phyloP scores from a whole-genome alignment of 1,284 basidiomycete species.

The Apiotrichum domesticum region DNA sequence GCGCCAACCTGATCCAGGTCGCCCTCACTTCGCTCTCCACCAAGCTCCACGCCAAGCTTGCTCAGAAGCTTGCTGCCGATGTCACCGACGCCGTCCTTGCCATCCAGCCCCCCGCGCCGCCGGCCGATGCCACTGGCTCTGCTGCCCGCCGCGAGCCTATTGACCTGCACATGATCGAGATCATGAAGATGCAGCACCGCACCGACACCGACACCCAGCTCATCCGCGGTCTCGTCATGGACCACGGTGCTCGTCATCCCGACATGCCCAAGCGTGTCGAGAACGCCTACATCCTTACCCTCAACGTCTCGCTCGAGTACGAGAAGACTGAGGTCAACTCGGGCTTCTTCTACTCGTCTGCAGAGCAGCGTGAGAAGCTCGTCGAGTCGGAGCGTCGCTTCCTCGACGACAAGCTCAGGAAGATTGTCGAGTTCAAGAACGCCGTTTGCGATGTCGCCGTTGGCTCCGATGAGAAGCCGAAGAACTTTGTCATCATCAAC shows the following conservation, averaged over 20 bases:
- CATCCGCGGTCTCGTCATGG: conserved; percentile 85
- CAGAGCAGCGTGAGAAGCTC: conserved; percentile 97
- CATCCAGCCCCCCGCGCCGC: conserved; percentile 66
- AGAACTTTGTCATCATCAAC: conserved; percentile 93
- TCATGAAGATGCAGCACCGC: conserved; percentile 99
- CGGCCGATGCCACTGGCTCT: conserved; percentile 53
- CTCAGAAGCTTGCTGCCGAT: conserved; percentile 82
- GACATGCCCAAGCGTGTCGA: conserved; percentile 99
- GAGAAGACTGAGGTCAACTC: conserved; percentile 99
- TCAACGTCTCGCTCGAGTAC: conserved; percentile 98
- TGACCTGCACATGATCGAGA: conserved; percentile 98
- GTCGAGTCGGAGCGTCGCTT: conserved; percentile 95
- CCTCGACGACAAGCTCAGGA: conserved; percentile 89
- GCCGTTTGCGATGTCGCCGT: conserved; percentile 88
- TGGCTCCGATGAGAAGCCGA: conserved; percentile 57
- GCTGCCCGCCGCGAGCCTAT: conserved; percentile 78
- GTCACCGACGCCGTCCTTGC: conserved; percentile 93
- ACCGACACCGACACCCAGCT: conserved; percentile 98
- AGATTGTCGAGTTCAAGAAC: conserved; percentile 96
- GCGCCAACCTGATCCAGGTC: conserved; percentile 84
- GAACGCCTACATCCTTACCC: conserved; percentile 89
- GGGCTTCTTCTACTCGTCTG: conserved; percentile 97
- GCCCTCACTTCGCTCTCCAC: conserved; percentile 92
- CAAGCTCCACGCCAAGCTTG: conserved; percentile 78
- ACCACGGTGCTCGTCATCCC: conserved; percentile 88